Conservation (phyloP, 129 eudicot species). For the Flaveria robusta region DNA sequence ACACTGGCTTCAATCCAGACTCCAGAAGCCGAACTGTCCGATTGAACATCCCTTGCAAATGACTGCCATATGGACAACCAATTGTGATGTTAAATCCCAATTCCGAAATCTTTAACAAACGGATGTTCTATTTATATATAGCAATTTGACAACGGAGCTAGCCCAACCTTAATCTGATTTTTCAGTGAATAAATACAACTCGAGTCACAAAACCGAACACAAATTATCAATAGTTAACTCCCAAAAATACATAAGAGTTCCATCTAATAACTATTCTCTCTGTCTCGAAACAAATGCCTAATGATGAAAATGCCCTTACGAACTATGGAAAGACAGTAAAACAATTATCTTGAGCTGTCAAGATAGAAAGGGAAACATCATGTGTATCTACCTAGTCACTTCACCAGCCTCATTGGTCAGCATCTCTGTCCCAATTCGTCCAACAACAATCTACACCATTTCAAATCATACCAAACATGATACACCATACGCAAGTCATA, state of each 20-base stretch:
- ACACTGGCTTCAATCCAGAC: conserved; percentile 98
- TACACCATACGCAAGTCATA: background rate
- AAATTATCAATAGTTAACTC: too few relatives aligned
- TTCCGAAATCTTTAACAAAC: background rate
- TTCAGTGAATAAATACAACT: background rate
- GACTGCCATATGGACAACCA: conserved; percentile 50
- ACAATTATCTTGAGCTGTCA: too few relatives aligned
- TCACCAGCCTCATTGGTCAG: conserved; percentile 31
- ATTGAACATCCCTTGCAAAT: conserved; percentile 90
- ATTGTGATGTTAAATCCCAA: background rate
- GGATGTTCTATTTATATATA: background rate
- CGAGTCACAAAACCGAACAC: too few relatives aligned
- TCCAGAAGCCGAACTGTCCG: conserved; percentile 92
- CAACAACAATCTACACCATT: conserved; percentile 27
- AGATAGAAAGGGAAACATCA: background rate
- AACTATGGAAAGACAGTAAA: too few relatives aligned
- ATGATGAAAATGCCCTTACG: too few relatives aligned
- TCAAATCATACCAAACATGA: background rate
- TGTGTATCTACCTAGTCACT: conserved; percentile 22
- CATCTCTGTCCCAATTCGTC: conserved; percentile 28
- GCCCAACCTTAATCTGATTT: background rate
- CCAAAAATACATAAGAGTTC: too few relatives aligned
- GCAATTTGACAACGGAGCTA: background rate
- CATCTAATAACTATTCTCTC: too few relatives aligned
- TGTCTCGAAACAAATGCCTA: too few relatives aligned